Conservation (phyloP, 345 rosid genomes). For the Gynandropsis gynandra region DNA sequence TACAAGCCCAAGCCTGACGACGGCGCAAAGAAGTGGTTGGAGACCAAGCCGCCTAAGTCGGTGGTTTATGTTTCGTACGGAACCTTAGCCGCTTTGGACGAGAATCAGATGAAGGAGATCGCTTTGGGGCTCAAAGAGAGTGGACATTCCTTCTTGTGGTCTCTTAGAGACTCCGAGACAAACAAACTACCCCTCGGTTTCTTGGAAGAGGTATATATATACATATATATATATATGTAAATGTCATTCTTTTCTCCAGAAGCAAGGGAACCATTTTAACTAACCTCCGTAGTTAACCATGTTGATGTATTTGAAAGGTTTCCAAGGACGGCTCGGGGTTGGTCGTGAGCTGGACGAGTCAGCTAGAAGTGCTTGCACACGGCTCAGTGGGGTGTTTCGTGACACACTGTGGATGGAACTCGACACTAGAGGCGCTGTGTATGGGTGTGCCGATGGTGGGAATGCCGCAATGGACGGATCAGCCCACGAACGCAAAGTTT, state of each 20-base stretch:
- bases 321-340: conserved; percentile 30
- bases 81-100: conserved; percentile 37
- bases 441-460: conserved; percentile 53
- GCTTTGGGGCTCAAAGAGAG: conserved; percentile 35
- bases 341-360: conserved; percentile 48
- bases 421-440: conserved; percentile 41
- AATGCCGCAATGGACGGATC: conserved; percentile 58
- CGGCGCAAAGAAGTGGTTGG: conserved; percentile 38
- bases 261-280: no score
- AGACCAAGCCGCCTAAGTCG: conserved; percentile 29
- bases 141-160: conserved; percentile 48
- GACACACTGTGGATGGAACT: conserved; percentile 32
- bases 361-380: conserved; percentile 47
- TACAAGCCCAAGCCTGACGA: conserved; percentile 32
- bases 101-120: conserved; percentile 50
- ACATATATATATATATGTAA: no score
- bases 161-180: conserved; percentile 43
- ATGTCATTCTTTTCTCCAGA: no score
- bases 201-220: conserved; percentile 25
- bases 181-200: conserved; percentile 35
- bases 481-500: conserved; percentile 47
- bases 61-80: conserved; percentile 55
- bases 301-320: no score
- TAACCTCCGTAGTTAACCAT: no score
- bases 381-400: conserved; percentile 49